phyloP scores from a whole-genome alignment of 176 grass and related monocot genomes.

The Panicum miliaceum region DNA sequence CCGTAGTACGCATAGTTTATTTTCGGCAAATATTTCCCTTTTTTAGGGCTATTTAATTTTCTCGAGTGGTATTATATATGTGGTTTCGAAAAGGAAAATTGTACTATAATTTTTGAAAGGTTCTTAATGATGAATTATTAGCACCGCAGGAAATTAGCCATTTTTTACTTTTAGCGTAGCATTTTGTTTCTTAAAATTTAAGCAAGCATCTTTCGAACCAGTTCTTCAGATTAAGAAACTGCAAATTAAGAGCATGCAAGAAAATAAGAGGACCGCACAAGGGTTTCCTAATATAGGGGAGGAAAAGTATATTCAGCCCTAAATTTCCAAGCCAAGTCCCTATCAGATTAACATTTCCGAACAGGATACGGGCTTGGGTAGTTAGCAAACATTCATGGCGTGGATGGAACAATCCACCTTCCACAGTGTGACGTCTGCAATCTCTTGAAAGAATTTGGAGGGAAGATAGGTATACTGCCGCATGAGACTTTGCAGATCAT shows the following conservation, averaged over 20 bases:
- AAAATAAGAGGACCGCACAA: neutral
- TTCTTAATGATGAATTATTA: neutral
- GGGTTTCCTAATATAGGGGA: neutral
- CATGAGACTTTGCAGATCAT: slow-evolving; percentile 9
- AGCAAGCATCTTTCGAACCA: neutral
- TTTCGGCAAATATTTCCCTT: neutral
- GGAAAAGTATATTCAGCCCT: neutral
- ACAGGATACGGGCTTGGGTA: slow-evolving; percentile 3
- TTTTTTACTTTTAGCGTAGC: neutral
- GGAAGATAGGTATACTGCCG: neutral
- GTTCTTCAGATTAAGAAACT: neutral
- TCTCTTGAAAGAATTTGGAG: slow-evolving; percentile 1
- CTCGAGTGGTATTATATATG: neutral
- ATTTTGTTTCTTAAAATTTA: neutral
- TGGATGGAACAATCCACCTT: slow-evolving; percentile 46
- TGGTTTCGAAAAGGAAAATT: neutral
- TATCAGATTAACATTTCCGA: slow-evolving; percentile 11
- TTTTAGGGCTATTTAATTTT: neutral
- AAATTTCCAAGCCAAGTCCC: neutral
- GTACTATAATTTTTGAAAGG: neutral
- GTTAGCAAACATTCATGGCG: slow-evolving; percentile 42
- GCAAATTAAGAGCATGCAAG: neutral
- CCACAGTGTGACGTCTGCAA: neutral
- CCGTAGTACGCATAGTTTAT: neutral
- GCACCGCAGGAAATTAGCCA: neutral